A percentile compares a stretch with the other conserved stretches of the same genome.
phyloP scores from a whole-genome alignment of 2,329 filamentous ascomycete species.

The Alternaria postmessia region DNA sequence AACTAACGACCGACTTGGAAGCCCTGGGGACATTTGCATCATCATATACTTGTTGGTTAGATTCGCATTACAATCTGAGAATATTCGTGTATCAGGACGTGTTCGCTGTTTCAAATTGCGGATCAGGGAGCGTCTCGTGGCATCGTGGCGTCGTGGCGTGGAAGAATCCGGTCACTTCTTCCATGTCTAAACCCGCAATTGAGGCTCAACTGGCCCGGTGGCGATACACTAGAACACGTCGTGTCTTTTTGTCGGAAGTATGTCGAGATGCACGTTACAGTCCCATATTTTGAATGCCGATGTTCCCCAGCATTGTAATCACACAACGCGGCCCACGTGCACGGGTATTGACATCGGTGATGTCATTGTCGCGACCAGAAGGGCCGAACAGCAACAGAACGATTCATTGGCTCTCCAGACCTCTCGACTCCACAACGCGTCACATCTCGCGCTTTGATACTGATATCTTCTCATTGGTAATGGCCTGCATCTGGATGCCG shows the following conservation, averaged over 20 bases:
- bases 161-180: not conserved
- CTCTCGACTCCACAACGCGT: conserved; percentile 16
- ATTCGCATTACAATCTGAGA: not conserved
- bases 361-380: not conserved
- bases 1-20: not conserved
- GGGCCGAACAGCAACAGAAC: not conserved
- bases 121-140: not conserved
- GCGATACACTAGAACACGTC: not conserved
- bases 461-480: conserved; percentile 24
- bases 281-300: conserved; percentile 3
- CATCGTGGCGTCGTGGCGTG: not conserved
- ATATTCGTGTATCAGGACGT: not conserved
- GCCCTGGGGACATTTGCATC: not conserved
- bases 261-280: not conserved
- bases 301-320: conserved; percentile 5
- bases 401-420: not conserved
- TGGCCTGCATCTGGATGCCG: conserved; percentile 19
- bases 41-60: not conserved
- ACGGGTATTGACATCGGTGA: not conserved
- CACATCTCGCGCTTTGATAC: conserved; percentile 13
- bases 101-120: not conserved
- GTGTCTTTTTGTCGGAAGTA: not conserved
- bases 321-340: not conserved
- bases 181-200: not conserved
- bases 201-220: not conserved